phyloP scores from a whole-genome alignment of 805 yeast species.

The Kurtzmaniella fragi region DNA sequence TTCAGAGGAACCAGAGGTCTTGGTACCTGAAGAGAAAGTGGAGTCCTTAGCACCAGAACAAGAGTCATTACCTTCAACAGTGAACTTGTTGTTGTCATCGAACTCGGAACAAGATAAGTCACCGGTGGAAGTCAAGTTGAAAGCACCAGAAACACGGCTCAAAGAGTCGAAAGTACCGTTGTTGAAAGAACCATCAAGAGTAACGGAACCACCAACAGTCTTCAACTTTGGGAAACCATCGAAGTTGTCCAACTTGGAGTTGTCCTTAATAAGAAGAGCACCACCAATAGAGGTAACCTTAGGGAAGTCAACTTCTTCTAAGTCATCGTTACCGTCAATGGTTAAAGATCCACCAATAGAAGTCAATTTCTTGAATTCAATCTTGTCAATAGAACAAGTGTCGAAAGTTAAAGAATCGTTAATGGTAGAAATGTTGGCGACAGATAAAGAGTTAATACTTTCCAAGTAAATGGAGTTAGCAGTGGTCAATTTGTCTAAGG shows the following conservation, averaged over 20 bases:
- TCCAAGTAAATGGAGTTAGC: conserved; percentile 88
- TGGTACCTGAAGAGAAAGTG: conserved; percentile 41
- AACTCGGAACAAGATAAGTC: conserved; percentile 79
- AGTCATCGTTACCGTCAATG: conserved; percentile 66
- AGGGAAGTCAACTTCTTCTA: conserved; percentile 65
- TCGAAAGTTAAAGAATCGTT: conserved; percentile 81
- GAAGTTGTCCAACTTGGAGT: conserved; percentile 62
- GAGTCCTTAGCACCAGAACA: conserved; percentile 59
- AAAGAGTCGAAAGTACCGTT: conserved; percentile 72
- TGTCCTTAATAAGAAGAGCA: conserved; percentile 88
- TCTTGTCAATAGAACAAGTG: conserved; percentile 57
- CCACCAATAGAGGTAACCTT: conserved; percentile 77
- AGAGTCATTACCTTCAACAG: conserved; percentile 81
- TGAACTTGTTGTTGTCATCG: conserved; percentile 70
- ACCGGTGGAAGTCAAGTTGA: conserved; percentile 69
- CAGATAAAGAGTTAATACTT: conserved; percentile 68
- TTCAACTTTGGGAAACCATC: conserved; percentile 70
- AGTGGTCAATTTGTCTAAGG: conserved; percentile 66
- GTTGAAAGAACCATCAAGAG: conserved; percentile 73
- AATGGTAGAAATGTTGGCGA: conserved; percentile 62
- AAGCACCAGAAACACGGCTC: conserved; percentile 87
- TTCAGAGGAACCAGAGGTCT: conserved; percentile 26
- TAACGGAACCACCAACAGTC: conserved; percentile 85
- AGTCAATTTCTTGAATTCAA: conserved; percentile 52
- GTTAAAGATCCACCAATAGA: conserved; percentile 78